Evolutionary conservation across 2,329 filamentous ascomycete genomes (phyloP).

Genomic region (Trichoderma asperellum): DNA sequence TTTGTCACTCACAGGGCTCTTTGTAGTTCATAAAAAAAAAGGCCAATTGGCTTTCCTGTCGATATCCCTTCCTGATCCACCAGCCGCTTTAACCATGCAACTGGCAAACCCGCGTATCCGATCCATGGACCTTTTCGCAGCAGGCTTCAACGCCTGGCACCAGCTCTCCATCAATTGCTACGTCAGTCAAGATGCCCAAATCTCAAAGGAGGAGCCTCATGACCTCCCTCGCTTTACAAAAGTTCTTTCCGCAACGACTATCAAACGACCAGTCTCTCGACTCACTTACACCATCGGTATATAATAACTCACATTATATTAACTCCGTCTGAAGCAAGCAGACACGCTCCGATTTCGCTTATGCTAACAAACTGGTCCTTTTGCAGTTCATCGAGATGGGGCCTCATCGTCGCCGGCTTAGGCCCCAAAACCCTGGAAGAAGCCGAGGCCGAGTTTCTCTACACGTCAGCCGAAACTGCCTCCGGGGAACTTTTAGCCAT

Average conservation of each 20-base stretch:
- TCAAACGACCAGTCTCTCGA: conserved; percentile 44
- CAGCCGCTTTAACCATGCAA: conserved; percentile 5
- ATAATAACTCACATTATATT: background rate
- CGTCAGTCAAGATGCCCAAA: background rate
- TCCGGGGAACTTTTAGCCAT: conserved; percentile 31
- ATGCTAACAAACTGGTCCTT: conserved; percentile 14
- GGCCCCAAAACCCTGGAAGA: conserved; percentile 20
- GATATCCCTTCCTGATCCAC: background rate
- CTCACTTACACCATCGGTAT: conserved; percentile 55
- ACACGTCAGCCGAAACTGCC: conserved; percentile 29
- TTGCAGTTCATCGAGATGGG: conserved; percentile 33
- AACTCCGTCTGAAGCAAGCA: background rate
- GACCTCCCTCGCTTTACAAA: conserved; percentile 53
- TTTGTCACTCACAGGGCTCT: background rate
- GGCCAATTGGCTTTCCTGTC: background rate
- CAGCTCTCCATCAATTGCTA: conserved; percentile 50
- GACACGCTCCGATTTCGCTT: background rate
- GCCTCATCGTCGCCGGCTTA: conserved; percentile 34
- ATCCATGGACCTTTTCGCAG: conserved; percentile 55
- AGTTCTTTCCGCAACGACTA: conserved; percentile 43
- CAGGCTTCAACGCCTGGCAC: conserved; percentile 63
- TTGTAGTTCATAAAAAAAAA: background rate
- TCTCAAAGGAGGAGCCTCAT: conserved; percentile 43
- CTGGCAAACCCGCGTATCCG: conserved; percentile 4
- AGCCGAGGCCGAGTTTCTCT: conserved; percentile 1